Conservation (phyloP, 768 basidiomycete species). For the Hysterangium stoloniferum region DNA sequence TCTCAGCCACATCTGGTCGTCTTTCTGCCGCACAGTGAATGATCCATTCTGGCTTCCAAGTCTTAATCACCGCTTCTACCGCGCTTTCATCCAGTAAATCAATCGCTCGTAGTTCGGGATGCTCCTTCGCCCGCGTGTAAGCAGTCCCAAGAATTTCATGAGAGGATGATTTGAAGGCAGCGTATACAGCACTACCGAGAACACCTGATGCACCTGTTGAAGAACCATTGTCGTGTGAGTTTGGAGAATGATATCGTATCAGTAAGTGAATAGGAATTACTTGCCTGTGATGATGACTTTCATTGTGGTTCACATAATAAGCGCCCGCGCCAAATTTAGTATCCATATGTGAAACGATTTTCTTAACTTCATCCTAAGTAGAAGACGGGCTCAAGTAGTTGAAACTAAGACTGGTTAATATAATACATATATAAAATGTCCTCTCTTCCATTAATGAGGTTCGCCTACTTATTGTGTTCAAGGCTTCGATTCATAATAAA, state of each 20-base stretch:
- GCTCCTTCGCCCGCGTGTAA: constrained; percentile 49
- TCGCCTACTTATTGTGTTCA: too few relatives aligned
- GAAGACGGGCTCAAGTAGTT: too few relatives aligned
- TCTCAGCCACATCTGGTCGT: constrained; percentile 83
- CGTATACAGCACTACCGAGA: constrained; percentile 71
- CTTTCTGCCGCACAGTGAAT: constrained; percentile 96
- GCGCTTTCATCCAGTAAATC: constrained; percentile 58
- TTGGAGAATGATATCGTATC: neutral
- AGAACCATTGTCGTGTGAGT: neutral
- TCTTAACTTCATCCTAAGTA: too few relatives aligned
- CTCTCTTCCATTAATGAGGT: too few relatives aligned
- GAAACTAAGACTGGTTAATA: too few relatives aligned
- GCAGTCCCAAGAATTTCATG: constrained; percentile 62
- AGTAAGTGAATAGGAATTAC: neutral
- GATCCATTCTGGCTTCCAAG: constrained; percentile 71
- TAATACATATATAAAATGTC: too few relatives aligned
- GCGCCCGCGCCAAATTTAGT: too few relatives aligned
- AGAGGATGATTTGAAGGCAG: constrained; percentile 45
- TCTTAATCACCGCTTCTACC: constrained; percentile 45
- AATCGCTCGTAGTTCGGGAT: constrained; percentile 40
- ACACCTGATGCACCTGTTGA: constrained; percentile 81
- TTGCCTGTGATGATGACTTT: constrained; percentile 12
- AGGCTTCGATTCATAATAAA: too few relatives aligned
- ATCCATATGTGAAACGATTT: too few relatives aligned
- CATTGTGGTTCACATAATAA: too few relatives aligned